phyloP scores from a whole-genome alignment of 331 rosid genomes.

The Phaseolus coccineus region DNA sequence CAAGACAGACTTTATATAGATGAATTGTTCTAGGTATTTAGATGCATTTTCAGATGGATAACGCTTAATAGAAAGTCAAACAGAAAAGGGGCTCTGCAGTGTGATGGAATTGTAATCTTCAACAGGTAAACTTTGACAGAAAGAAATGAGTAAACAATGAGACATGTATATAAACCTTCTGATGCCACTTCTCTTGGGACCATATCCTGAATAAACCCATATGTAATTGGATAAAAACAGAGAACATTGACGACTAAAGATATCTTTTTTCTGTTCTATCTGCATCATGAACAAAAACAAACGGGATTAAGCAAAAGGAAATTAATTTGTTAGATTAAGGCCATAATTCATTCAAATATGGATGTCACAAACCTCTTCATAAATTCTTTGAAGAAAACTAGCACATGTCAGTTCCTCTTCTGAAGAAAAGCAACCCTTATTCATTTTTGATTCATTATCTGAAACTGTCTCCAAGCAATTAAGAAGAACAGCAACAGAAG shows the following conservation, averaged over 20 bases:
- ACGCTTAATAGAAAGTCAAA: slow-evolving; percentile 10
- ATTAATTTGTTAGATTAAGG: slow-evolving; percentile 31
- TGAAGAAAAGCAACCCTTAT: slow-evolving; percentile 65
- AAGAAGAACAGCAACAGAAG: slow-evolving; percentile 80
- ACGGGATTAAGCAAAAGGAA: slow-evolving; percentile 30
- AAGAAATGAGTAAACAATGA: slow-evolving; percentile 12
- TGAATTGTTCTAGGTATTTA: not conserved
- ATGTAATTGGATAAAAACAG: slow-evolving; percentile 77
- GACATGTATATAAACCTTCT: slow-evolving; percentile 59
- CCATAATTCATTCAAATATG: not conserved
- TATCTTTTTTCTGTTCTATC: slow-evolving; percentile 83
- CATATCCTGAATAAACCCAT: slow-evolving; percentile 78
- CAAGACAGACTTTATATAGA: slow-evolving; percentile 2
- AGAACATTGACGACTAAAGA: slow-evolving; percentile 69
- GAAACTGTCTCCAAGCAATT: slow-evolving; percentile 77
- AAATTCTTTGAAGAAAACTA: slow-evolving; percentile 75
- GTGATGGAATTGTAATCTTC: slow-evolving; percentile 17
- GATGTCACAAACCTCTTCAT: slow-evolving; percentile 43
- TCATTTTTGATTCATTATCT: slow-evolving; percentile 47
- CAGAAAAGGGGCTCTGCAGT: slow-evolving; percentile 25
- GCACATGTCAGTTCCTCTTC: slow-evolving; percentile 92
- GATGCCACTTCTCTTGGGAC: slow-evolving; percentile 79
- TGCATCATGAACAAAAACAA: slow-evolving; percentile 54
- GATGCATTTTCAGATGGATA: slow-evolving; percentile 27
- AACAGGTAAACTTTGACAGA: slow-evolving; percentile 24